Conservation (phyloP, 1,284 basidiomycete genomes). For the Pisolithus thermaeus region DNA sequence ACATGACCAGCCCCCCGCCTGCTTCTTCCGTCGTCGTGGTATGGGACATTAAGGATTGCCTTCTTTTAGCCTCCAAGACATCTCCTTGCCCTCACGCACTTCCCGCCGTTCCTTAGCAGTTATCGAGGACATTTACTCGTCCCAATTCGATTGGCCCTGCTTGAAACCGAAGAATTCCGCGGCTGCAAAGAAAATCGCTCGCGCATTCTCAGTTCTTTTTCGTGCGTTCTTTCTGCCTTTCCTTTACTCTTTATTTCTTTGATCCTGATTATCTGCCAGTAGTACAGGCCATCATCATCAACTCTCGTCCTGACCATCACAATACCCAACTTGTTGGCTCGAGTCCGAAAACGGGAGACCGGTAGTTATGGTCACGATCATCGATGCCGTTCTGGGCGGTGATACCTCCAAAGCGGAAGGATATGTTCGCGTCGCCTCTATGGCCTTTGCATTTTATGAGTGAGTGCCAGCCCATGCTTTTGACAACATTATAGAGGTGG, state of each 20-base stretch:
- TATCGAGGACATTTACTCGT: background rate
- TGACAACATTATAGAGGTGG: background rate
- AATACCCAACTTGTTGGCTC: no score
- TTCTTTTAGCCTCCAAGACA: background rate
- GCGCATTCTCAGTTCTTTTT: background rate
- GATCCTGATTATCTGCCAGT: no score
- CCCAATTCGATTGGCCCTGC: background rate
- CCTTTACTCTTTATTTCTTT: background rate
- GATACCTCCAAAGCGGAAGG: background rate
- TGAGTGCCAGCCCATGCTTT: background rate
- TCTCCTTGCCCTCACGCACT: background rate
- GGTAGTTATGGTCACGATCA: background rate
- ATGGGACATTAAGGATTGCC: background rate
- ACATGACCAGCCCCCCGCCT: background rate
- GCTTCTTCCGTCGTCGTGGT: background rate
- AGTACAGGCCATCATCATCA: no score
- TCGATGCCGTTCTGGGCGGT: background rate
- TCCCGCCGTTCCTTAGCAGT: background rate
- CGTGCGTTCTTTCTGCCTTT: background rate
- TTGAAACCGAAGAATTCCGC: background rate
- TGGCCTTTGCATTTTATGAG: slow-evolving; percentile 12
- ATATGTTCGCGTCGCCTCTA: slow-evolving; percentile 7
- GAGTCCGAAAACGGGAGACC: no score
- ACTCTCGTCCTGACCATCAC: no score
- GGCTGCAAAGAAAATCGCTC: background rate